phyloP scores from a whole-genome alignment of 108 stramenopile species.

The Asterionellopsis glacialis region DNA sequence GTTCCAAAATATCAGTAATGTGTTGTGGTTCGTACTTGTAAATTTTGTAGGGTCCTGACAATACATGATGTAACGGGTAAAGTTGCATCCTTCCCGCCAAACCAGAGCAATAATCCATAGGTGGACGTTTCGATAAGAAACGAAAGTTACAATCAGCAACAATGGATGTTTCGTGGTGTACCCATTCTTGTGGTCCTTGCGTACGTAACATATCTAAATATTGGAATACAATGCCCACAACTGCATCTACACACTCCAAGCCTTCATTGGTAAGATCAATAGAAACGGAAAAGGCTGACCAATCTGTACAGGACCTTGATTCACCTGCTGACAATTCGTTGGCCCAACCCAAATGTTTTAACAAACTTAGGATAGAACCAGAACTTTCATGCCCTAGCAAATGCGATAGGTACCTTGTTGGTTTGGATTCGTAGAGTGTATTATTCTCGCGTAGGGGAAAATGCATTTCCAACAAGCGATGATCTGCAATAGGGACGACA shows the following conservation, averaged over 20 bases:
- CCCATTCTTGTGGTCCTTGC: constrained; percentile 53
- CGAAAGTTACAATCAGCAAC: constrained; percentile 54
- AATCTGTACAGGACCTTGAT: constrained; percentile 31
- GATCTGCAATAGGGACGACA: constrained; percentile 37
- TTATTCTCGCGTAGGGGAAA: constrained; percentile 38
- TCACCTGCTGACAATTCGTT: constrained; percentile 57
- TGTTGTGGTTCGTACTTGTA: constrained; percentile 38
- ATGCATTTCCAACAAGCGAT: constrained; percentile 24
- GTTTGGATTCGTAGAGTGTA: constrained; percentile 32
- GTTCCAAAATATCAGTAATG: constrained; percentile 25
- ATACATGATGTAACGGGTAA: constrained; percentile 23
- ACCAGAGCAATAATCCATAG: constrained; percentile 50
- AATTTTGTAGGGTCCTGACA: constrained; percentile 52
- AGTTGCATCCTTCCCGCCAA: constrained; percentile 52
- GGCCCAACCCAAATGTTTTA: constrained; percentile 63
- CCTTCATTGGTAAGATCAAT: constrained; percentile 64
- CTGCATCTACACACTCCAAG: constrained; percentile 59
- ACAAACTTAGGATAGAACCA: constrained; percentile 53
- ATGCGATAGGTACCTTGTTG: constrained; percentile 56
- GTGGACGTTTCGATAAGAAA: constrained; percentile 51
- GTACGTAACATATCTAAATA: constrained; percentile 53
- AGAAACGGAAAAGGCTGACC: constrained; percentile 39
- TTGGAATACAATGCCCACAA: constrained; percentile 48
- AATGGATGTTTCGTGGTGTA: constrained; percentile 50
- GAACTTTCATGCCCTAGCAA: constrained; percentile 79